Evolutionary conservation across 192 early-diverging fungal genomes (phyloP), one percentile per base, ranked within the genome.

Genomic region (Thoreauomyces humboldtii): DNA sequence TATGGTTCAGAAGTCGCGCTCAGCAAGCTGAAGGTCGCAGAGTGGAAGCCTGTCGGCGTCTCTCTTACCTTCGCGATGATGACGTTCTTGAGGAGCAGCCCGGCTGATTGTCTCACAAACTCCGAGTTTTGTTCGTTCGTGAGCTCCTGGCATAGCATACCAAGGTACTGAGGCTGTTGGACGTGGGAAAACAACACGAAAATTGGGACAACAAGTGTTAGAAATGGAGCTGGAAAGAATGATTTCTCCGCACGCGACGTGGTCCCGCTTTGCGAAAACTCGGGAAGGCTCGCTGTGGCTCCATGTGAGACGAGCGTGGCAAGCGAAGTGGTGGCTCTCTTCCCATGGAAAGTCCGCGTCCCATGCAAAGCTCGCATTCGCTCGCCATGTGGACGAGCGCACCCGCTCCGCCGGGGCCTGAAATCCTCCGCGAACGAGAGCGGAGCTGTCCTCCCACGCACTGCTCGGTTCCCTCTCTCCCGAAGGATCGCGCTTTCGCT

Each of bases 61-160:
- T 41, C n/a, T 9, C n/a, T 4, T 25, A 91, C 94, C 82, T 89
- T 93, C 55, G 93, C 89, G 7, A 82, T 77, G 60, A 99, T 74
- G 43, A 90, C 77, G 75, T 99, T 99, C 85, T 99, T 99, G 63
- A 99, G 76, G 41, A 88, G 88, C 58, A 99, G 73, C 75, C 91
- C 96, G 31, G 95, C 94, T 19, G 89, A 83, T 31, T 77, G 77
- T 62, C 95, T 88, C 73, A 92, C 87, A 29, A 74, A 56, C 14
- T 79, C 62, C 35, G 77, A 72, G 51, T 75, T 80, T 61, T 76
- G 75, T 69, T 95, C 93, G 64, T 87, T 93, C 25, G 83, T 80
- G 28, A 99, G 86, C 73, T 94, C 92, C 65, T 90, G 87, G 58
- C 81, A 81, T 29, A 97, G 80, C 63, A 73, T 22, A 59, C 46